These are phyloP conservation scores for Pulicaria dysenterica DNA, from an alignment of 129 eudicot genomes.

Conservation along the genomic window DNA sequence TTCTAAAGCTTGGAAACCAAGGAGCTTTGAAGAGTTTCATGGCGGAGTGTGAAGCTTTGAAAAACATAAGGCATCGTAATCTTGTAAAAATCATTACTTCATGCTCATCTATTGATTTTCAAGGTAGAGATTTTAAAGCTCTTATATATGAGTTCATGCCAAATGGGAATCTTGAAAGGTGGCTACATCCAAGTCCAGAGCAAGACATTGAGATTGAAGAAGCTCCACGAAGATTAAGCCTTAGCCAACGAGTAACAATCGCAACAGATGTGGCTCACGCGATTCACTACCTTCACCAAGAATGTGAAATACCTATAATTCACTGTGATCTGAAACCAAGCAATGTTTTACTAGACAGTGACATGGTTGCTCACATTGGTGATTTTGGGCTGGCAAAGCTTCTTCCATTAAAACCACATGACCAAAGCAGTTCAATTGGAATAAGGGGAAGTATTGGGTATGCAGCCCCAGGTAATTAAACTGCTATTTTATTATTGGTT, in stretches of 20 bases:
- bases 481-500: too few species aligned
- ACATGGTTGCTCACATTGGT: conserved; percentile 42
- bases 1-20: conserved; percentile 36
- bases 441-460: conserved; percentile 51
- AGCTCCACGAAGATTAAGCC: conserved; percentile 22
- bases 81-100: conserved; percentile 40
- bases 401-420: conserved; percentile 33
- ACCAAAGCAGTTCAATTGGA: conserved; percentile 43
- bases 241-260: conserved; percentile 31
- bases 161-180: conserved; percentile 43
- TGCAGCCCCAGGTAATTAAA: conserved; percentile 50
- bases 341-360: conserved; percentile 42
- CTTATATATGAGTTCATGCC: conserved; percentile 41
- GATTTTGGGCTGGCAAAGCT: conserved; percentile 48
- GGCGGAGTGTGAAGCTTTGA: conserved; percentile 44
- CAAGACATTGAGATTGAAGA: conserved; percentile 7
- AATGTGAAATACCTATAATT: conserved; percentile 33
- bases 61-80: conserved; percentile 42
- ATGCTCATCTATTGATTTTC: conserved; percentile 42
- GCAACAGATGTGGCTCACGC: conserved; percentile 44
- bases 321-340: conserved; percentile 46
- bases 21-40: conserved; percentile 42
- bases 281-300: conserved; percentile 39
- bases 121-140: conserved; percentile 49
- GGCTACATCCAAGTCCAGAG: conserved; percentile 39